Conservation (phyloP, 768 basidiomycete species). For the Leccinum ochraceum region DNA sequence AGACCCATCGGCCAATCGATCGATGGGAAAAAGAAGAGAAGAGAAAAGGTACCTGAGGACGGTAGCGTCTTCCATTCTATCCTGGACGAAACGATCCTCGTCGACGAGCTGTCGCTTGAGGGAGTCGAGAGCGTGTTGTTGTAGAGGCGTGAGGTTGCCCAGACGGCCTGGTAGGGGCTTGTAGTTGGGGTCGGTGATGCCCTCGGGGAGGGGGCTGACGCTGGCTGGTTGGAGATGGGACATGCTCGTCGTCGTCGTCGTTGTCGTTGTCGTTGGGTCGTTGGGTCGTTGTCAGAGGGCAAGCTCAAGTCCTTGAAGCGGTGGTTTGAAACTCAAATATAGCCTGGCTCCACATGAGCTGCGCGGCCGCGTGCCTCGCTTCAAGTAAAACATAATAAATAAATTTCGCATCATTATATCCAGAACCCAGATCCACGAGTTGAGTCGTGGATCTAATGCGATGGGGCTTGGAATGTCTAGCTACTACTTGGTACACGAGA, state of each 20-base stretch:
- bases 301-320: not conserved
- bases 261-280: not conserved
- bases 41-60: constrained; percentile 53
- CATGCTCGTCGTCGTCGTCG: constrained; percentile 26
- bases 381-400: not conserved
- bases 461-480: constrained; percentile 28
- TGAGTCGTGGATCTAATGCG: constrained; percentile 37
- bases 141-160: constrained; percentile 70
- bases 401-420: constrained; percentile 35
- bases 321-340: constrained; percentile 17
- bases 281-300: not conserved
- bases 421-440: constrained; percentile 35
- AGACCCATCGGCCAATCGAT: constrained; percentile 1
- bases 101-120: constrained; percentile 64
- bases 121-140: constrained; percentile 66
- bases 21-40: not conserved
- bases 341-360: not conserved
- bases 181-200: constrained; percentile 64
- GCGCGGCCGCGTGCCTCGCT: not conserved
- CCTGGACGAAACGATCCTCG: constrained; percentile 58
- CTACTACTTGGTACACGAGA: constrained; percentile 32
- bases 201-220: constrained; percentile 56
- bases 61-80: constrained; percentile 69
- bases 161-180: constrained; percentile 70
- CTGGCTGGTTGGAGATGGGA: constrained; percentile 40